A percentile compares a stretch with the other conserved stretches of the same genome.
Evolutionary conservation across 2,329 filamentous ascomycete genomes (phyloP).

Genomic region (Monilinia laxa): DNA sequence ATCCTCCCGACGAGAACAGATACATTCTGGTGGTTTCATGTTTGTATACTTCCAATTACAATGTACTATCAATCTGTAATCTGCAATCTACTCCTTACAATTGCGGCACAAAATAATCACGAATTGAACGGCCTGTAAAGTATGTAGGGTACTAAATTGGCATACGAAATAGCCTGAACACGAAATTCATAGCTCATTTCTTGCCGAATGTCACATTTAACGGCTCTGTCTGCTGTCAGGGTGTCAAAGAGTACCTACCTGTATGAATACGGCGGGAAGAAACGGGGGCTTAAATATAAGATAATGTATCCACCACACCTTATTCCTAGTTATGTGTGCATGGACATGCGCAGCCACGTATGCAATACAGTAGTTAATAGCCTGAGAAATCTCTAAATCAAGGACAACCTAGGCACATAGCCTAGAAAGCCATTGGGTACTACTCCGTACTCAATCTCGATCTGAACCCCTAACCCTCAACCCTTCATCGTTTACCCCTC

Average conservation of each 20-base stretch:
- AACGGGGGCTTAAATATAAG: conserved; percentile 3
- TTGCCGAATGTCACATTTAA: conserved; percentile 6
- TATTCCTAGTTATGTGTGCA: conserved; percentile 1
- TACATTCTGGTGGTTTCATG: not conserved
- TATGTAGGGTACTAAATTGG: not conserved
- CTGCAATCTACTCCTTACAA: not conserved
- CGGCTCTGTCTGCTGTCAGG: not conserved
- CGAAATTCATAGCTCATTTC: not conserved
- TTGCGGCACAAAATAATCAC: not conserved
- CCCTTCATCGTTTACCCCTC: not conserved
- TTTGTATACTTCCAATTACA: not conserved
- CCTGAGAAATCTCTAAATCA: not conserved
- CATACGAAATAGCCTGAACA: not conserved
- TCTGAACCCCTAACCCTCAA: not conserved
- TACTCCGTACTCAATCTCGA: not conserved
- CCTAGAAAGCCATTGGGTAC: not conserved
- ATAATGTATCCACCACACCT: not conserved
- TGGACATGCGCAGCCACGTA: conserved; percentile 20
- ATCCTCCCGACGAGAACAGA: not conserved
- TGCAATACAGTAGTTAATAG: conserved; percentile 1
- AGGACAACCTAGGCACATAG: not conserved
- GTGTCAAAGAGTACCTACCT: not conserved
- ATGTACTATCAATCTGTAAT: not conserved
- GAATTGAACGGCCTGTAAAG: not conserved
- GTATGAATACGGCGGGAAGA: conserved; percentile 11